These are phyloP conservation scores for Orbilia blumenaviensis DNA, from an alignment of 2,329 filamentous ascomycete genomes.

Conservation along the genomic window DNA sequence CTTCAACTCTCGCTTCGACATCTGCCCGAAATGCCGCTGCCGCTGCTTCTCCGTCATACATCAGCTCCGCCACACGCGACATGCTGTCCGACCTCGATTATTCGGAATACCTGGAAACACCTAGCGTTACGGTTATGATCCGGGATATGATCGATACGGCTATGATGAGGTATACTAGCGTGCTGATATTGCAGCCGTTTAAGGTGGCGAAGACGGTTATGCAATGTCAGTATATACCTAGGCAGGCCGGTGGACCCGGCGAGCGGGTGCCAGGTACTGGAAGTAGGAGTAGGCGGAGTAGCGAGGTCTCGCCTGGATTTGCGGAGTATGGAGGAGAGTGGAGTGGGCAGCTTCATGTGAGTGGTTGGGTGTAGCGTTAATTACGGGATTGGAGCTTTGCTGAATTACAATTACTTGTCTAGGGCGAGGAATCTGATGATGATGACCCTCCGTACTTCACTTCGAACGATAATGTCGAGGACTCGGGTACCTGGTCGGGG, in stretches of 20 bases:
- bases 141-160: slow-evolving; percentile 83
- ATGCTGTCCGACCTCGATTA: slow-evolving; percentile 92
- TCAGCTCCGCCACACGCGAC: slow-evolving; percentile 67
- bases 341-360: slow-evolving; percentile 39
- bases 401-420: slow-evolving; percentile 60
- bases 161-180: slow-evolving; percentile 88
- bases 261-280: slow-evolving; percentile 29
- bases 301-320: slow-evolving; percentile 38
- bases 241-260: slow-evolving; percentile 57
- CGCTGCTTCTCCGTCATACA: slow-evolving; percentile 53
- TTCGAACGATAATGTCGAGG: slow-evolving; percentile 63
- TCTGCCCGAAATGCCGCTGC: slow-evolving; percentile 62
- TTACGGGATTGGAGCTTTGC: not conserved
- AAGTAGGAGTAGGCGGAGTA: slow-evolving; percentile 54
- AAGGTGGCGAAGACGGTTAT: slow-evolving; percentile 95
- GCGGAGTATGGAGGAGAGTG: slow-evolving; percentile 53
- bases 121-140: slow-evolving; percentile 76
- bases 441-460: slow-evolving; percentile 89
- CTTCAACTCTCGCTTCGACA: slow-evolving; percentile 63
- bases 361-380: not conserved
- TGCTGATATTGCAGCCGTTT: slow-evolving; percentile 92
- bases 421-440: slow-evolving; percentile 70
- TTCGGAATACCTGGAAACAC: slow-evolving; percentile 81
- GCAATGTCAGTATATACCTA: slow-evolving; percentile 65
- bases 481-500: slow-evolving; percentile 58